A percentile compares a stretch with the other conserved stretches of the same genome.
phyloP scores from a whole-genome alignment of 768 basidiomycete species.

The Lactarius hengduanensis region DNA sequence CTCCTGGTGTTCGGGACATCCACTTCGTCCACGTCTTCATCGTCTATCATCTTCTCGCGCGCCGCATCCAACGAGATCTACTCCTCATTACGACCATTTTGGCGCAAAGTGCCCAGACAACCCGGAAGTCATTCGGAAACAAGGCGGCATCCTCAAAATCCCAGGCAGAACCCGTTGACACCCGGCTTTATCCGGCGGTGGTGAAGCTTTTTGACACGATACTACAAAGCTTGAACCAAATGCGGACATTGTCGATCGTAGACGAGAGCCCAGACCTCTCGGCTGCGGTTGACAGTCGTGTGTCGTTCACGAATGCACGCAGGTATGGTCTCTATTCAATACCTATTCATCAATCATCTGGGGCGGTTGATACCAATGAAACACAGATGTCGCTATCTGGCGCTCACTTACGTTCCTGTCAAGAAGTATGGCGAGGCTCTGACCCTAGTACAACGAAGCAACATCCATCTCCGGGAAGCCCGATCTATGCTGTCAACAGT shows the following conservation, averaged over 20 bases:
- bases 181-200: constrained; percentile 76
- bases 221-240: constrained; percentile 80
- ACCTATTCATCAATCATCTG: not conserved
- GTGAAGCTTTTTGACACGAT: constrained; percentile 87
- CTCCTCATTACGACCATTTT: constrained; percentile 70
- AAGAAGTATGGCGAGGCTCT: constrained; percentile 75
- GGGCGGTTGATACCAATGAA: constrained; percentile 11
- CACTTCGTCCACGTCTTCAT: constrained; percentile 86
- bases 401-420: constrained; percentile 66
- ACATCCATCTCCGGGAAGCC: constrained; percentile 73
- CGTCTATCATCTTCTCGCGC: constrained; percentile 81
- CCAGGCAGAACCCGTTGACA: constrained; percentile 55
- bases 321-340: constrained; percentile 46
- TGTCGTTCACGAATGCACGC: constrained; percentile 71
- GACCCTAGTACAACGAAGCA: constrained; percentile 65
- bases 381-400: constrained; percentile 68
- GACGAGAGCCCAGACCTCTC: constrained; percentile 86
- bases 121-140: constrained; percentile 30
- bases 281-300: constrained; percentile 71
- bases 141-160: constrained; percentile 32
- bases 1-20: constrained; percentile 62
- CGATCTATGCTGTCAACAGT: constrained; percentile 50
- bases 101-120: constrained; percentile 36
- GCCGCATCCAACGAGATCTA: constrained; percentile 86
- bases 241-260: constrained; percentile 78